Conservation (phyloP, 768 basidiomycete genomes). For the Paxillus ammoniavirescens region DNA sequence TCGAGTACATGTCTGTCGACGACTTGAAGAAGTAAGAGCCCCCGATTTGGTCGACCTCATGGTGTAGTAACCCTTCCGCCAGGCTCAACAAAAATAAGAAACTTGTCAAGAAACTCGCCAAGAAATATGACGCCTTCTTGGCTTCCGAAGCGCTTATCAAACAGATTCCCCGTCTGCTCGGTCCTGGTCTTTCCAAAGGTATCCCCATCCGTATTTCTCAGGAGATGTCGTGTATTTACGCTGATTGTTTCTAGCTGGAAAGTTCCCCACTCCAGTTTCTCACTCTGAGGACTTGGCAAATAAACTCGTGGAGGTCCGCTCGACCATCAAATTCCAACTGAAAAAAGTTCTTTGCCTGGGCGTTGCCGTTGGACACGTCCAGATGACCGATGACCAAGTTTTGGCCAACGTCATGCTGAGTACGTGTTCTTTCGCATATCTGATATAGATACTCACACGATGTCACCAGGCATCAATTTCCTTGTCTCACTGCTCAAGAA, state of each 20-base stretch:
- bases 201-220: background rate
- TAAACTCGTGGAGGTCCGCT: constrained; percentile 94
- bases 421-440: constrained; percentile 35
- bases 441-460: constrained; percentile 6
- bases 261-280: constrained; percentile 97
- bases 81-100: constrained; percentile 99
- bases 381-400: constrained; percentile 98
- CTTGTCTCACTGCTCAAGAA: constrained; percentile 98
- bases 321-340: constrained; percentile 99
- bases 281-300: constrained; percentile 85
- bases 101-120: constrained; percentile 99
- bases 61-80: background rate
- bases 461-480: constrained; percentile 89
- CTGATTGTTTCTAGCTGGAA: constrained; percentile 68
- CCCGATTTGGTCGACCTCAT: background rate
- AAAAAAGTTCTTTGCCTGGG: constrained; percentile 99
- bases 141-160: constrained; percentile 97
- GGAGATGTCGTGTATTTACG: background rate
- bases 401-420: constrained; percentile 97
- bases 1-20: constrained; percentile 99
- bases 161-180: constrained; percentile 99
- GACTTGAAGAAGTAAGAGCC: constrained; percentile 91
- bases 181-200: constrained; percentile 99
- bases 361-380: constrained; percentile 96
- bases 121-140: constrained; percentile 99